Percentiles rank a stretch among this genome's conserved stretches.
Evolutionary conservation across 345 rosid species (phyloP).

Genomic region (Dipteronia sinensis): DNA sequence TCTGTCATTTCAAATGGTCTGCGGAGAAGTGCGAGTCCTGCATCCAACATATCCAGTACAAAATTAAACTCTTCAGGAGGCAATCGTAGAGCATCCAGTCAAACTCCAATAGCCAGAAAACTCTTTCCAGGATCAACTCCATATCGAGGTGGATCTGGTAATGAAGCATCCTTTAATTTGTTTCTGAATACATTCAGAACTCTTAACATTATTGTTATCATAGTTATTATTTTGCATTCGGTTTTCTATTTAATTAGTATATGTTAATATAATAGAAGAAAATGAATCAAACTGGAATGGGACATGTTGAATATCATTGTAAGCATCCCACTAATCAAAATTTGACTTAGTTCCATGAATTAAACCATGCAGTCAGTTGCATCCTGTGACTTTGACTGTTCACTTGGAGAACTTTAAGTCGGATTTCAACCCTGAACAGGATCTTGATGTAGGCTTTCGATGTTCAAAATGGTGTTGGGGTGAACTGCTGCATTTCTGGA

Average conservation of each 20-base stretch:
- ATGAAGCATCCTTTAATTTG: conserved; percentile 22
- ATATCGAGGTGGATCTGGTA: conserved; percentile 40
- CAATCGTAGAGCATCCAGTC: conserved; percentile 33
- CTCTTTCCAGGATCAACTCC: conserved; percentile 55
- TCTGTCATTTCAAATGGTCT: conserved; percentile 58
- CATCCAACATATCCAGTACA: conserved; percentile 30
- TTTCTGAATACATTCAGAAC: neutral
- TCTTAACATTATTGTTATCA: neutral
- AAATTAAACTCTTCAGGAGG: conserved; percentile 39
- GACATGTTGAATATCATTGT: neutral
- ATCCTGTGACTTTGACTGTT: conserved; percentile 1
- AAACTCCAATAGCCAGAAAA: conserved; percentile 43
- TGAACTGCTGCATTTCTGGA: neutral
- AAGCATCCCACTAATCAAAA: neutral
- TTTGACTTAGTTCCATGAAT: neutral
- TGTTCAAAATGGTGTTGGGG: neutral
- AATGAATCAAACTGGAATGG: neutral
- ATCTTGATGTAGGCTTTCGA: neutral
- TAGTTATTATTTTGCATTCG: neutral
- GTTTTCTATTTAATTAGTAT: neutral
- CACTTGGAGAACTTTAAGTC: neutral
- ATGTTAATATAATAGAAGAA: neutral
- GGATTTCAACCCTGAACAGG: neutral
- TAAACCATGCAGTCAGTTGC: conserved; percentile 1
- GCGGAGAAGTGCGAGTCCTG: conserved; percentile 45